Evolutionary conservation across 768 basidiomycete species (phyloP).

Genomic region (Saitozyma podzolica): DNA sequence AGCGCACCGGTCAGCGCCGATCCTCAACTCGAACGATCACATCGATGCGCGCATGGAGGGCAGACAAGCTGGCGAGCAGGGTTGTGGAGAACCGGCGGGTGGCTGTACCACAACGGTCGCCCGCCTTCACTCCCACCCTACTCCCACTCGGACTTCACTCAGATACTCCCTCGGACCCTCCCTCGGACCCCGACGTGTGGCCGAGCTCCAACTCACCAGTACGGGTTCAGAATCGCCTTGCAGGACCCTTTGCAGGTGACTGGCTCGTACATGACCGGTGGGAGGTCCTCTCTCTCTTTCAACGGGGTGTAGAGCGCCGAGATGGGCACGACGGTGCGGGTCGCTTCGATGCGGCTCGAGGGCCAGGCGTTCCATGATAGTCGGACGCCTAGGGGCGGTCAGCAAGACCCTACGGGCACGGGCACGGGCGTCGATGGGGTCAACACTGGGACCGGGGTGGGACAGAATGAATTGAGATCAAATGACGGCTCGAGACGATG

Average conservation of each 20-base stretch:
- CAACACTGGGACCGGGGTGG: neutral
- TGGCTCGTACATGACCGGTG: slow-evolving; percentile 94
- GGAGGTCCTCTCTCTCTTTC: slow-evolving; percentile 89
- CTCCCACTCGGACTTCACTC: too few species aligned
- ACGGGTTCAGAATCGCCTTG: slow-evolving; percentile 95
- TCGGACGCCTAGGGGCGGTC: slow-evolving; percentile 68
- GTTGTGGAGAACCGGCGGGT: too few species aligned
- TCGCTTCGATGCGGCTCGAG: slow-evolving; percentile 95
- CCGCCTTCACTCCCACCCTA: too few species aligned
- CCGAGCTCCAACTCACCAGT: slow-evolving; percentile 65
- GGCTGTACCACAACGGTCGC: too few species aligned
- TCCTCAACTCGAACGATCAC: too few species aligned
- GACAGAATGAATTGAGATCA: neutral
- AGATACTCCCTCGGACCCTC: neutral
- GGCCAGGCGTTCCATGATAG: slow-evolving; percentile 99
- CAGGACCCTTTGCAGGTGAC: slow-evolving; percentile 98
- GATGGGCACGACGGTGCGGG: slow-evolving; percentile 95
- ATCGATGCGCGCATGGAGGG: too few species aligned
- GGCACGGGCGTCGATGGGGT: too few species aligned
- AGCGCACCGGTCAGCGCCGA: too few species aligned
- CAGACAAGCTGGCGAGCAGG: too few species aligned
- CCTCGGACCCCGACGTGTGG: neutral
- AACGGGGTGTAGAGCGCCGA: slow-evolving; percentile 96
- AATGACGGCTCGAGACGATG: too few species aligned
- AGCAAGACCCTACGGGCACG: neutral